These are phyloP conservation scores for Takakia lepidozioides DNA, from an alignment of 225 moss, liverwort and hornwort genomes.

Conservation along the genomic window DNA sequence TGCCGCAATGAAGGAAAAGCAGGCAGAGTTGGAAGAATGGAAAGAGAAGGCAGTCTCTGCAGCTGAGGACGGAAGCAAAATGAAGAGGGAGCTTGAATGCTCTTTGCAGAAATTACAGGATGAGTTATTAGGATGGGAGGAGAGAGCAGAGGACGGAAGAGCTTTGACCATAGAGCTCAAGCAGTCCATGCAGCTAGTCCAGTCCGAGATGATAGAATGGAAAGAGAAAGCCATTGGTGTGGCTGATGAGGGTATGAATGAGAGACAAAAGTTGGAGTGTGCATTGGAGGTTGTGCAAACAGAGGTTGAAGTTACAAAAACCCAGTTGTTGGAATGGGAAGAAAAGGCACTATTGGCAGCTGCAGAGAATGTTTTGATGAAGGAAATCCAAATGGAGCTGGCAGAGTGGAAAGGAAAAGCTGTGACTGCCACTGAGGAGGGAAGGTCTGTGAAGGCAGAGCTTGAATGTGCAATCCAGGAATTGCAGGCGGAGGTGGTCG, in stretches of 20 bases:
- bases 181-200: conserved; percentile 17
- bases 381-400: conserved; percentile 9
- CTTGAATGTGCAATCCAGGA: conserved; percentile 7
- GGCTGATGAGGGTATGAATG: conserved; percentile 13
- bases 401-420: conserved; percentile 7
- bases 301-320: conserved; percentile 40
- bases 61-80: conserved; percentile 5
- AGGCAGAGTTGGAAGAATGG: conserved; percentile 31
- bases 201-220: conserved; percentile 44
- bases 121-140: conserved; percentile 5
- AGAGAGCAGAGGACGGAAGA: conserved; percentile 6
- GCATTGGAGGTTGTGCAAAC: conserved; percentile 46
- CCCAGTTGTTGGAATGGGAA: too few relatives aligned
- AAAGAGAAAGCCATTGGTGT: conserved; percentile 29
- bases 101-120: conserved; percentile 3
- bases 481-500: conserved; percentile 17
- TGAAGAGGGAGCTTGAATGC: conserved; percentile 7
- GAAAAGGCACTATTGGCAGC: conserved; percentile 25
- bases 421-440: conserved; percentile 1
- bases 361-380: conserved; percentile 14
- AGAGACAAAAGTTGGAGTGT: conserved; percentile 21
- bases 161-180: too few relatives aligned
- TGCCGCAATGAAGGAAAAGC: conserved; percentile 26
- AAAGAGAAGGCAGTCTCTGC: conserved; percentile 23
- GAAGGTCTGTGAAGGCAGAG: conserved; percentile 7